Evolutionary conservation across 768 basidiomycete genomes (phyloP).

Genomic region (Suillus paluster): DNA sequence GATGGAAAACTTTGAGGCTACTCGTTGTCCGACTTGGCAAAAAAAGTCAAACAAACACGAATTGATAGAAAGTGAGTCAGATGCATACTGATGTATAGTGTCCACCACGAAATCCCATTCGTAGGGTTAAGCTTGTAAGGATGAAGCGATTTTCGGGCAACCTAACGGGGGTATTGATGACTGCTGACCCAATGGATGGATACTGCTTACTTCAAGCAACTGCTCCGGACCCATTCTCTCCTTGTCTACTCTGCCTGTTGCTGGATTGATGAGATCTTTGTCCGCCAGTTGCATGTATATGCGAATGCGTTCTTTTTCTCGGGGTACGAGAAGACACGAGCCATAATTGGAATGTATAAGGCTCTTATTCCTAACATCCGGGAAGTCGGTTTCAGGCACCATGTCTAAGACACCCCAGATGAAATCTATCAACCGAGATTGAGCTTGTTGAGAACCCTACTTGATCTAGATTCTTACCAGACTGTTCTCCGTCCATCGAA

Average conservation of each 20-base stretch:
- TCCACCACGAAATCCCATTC: slow-evolving; percentile 51
- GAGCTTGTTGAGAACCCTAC: not conserved
- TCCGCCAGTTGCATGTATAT: slow-evolving; percentile 57
- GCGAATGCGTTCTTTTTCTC: slow-evolving; percentile 50
- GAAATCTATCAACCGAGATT: slow-evolving; percentile 30
- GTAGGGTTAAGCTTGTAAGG: slow-evolving; percentile 43
- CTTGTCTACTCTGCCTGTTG: slow-evolving; percentile 47
- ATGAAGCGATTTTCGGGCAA: slow-evolving; percentile 43
- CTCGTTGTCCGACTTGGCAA: slow-evolving; percentile 54
- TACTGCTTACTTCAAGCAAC: slow-evolving; percentile 40
- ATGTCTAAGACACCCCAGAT: slow-evolving; percentile 53
- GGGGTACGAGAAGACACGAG: slow-evolving; percentile 55
- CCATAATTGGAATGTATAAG: slow-evolving; percentile 56
- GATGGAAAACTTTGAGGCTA: slow-evolving; percentile 53
- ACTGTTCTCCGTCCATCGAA: slow-evolving; percentile 78
- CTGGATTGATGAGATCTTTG: slow-evolving; percentile 38
- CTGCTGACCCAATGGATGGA: not conserved
- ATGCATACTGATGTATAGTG: slow-evolving; percentile 49
- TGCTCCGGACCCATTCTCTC: slow-evolving; percentile 40
- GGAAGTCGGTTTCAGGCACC: slow-evolving; percentile 54
- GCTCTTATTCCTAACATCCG: slow-evolving; percentile 52
- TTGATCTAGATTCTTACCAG: slow-evolving; percentile 29
- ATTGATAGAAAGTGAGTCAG: not conserved
- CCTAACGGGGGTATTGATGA: slow-evolving; percentile 22
- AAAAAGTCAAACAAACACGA: not conserved